Evolutionary conservation across 805 yeast species (phyloP).

Genomic region (Brettanomyces sp.): DNA sequence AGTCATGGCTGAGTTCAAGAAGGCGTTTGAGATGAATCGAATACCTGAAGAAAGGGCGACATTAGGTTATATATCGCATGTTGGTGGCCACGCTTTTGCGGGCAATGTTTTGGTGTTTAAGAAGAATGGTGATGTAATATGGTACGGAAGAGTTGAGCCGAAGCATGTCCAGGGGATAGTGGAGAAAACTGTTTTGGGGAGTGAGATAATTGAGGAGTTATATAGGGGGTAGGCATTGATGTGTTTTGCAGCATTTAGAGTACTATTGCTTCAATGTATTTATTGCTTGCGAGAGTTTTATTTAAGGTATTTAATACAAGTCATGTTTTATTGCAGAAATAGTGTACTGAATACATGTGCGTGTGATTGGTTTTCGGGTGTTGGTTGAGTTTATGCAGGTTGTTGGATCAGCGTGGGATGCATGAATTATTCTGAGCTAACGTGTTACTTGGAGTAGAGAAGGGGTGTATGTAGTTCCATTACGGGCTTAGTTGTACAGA

Average conservation of each 20-base stretch:
- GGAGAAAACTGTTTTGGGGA: constrained; percentile 38
- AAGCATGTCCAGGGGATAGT: constrained; percentile 58
- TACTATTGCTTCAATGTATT: no score
- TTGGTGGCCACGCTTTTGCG: constrained; percentile 84
- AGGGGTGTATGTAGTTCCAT: no score
- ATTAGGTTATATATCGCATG: constrained; percentile 58
- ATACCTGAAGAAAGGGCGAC: constrained; percentile 5
- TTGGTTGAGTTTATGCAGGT: background rate
- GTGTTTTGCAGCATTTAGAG: no score
- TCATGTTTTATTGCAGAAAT: no score
- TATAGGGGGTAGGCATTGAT: constrained; percentile 35
- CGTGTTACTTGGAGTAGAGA: no score
- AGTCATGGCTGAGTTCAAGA: constrained; percentile 38
- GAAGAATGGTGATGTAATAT: constrained; percentile 36
- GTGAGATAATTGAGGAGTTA: constrained; percentile 44
- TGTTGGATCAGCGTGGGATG: background rate
- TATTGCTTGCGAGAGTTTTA: no score
- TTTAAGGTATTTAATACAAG: no score
- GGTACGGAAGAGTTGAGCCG: constrained; percentile 76
- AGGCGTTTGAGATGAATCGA: constrained; percentile 28
- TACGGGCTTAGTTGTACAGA: no score
- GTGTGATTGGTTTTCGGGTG: background rate
- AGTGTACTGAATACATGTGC: background rate
- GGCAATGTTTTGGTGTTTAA: constrained; percentile 63
- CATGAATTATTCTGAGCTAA: no score